Evolutionary conservation across 352 stramenopile genomes (phyloP), one percentile per base, ranked within the genome.

Genomic region (Phytophthora kernoviae): DNA sequence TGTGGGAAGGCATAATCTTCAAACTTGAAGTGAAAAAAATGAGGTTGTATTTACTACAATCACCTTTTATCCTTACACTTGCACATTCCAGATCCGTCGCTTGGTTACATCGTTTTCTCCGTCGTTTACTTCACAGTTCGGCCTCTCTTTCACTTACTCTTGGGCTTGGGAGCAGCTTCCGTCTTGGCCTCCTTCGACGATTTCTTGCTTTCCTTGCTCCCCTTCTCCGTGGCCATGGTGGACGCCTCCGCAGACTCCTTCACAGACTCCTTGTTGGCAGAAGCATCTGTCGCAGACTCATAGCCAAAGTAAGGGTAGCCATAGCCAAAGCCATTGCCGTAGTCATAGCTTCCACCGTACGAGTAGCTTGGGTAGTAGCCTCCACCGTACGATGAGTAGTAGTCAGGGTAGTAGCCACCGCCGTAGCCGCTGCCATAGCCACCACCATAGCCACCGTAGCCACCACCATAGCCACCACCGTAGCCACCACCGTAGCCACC

Each of bases 261-360:
- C 39, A 44, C 18, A 3, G 39, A 44, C 18, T 44, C 39, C 15
- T 44, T 44, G 5, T 20, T 26, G 33, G 2, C 33, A 39, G 9
- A 3, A 4, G 4, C 9, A 14, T n/a, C 33, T 4, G 10, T 39
- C 33, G 33, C 33, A 14, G 4, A 5, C 33, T 39, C 33, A n/a
- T 39, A 39, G 33, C 33, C 33, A n/a, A 39, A 39, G 33, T 39
- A 39, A 12, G 33, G 33, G 6, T 30, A 30, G 24, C 24, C 24
- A 30, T 53, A 40, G 26, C 30, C 26, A 32, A 18, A 41, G 45
- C 17, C 18, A 27, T 17, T 3, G 45, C n/a, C 27, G 45, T 53
- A 42, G n/a, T 30, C 24, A 6, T 7, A 30, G 24, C 24, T 6
- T 30, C 24, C 24, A 30, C 24, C 24, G 24, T 30, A 30, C 24